These are phyloP conservation scores for Lavandula angustifolia DNA, from an alignment of 257 asterid species.

Conservation along the genomic window DNA sequence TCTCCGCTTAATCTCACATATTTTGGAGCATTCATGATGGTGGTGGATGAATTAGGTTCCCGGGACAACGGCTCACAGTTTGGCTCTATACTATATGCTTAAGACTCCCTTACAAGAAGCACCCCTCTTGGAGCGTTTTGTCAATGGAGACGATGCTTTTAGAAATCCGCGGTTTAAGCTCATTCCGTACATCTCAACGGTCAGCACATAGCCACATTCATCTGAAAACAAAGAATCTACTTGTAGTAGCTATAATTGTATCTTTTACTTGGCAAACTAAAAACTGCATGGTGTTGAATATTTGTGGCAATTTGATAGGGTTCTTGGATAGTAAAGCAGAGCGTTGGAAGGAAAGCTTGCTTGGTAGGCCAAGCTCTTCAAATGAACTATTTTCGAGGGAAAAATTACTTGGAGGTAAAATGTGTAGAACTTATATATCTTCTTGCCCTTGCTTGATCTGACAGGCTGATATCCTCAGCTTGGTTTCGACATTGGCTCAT, in stretches of 20 bases:
- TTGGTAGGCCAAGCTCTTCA: constrained; percentile 83
- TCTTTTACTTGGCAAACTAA: not conserved
- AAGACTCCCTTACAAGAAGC: constrained; percentile 62
- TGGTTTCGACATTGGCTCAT: constrained; percentile 78
- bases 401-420: constrained; percentile 92
- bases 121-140: constrained; percentile 70
- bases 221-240: not conserved
- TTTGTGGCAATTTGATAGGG: constrained; percentile 55
- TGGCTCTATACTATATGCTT: constrained; percentile 74
- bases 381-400: constrained; percentile 77
- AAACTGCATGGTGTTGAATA: not conserved
- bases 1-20: not conserved
- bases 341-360: constrained; percentile 89
- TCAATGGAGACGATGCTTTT: constrained; percentile 78
- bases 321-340: constrained; percentile 95
- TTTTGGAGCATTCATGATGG: constrained; percentile 10
- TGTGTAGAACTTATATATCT: not conserved
- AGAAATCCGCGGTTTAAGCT: constrained; percentile 89
- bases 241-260: too few species aligned
- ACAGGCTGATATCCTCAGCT: constrained; percentile 49
- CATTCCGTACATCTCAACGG: constrained; percentile 82
- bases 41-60: constrained; percentile 56
- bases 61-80: constrained; percentile 54
- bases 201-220: constrained; percentile 12
- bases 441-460: too few species aligned